Percentiles rank a stretch among this genome's conserved stretches.
Evolutionary conservation across 805 yeast genomes (phyloP).

Genomic region (Cyberlindnera maritima): DNA sequence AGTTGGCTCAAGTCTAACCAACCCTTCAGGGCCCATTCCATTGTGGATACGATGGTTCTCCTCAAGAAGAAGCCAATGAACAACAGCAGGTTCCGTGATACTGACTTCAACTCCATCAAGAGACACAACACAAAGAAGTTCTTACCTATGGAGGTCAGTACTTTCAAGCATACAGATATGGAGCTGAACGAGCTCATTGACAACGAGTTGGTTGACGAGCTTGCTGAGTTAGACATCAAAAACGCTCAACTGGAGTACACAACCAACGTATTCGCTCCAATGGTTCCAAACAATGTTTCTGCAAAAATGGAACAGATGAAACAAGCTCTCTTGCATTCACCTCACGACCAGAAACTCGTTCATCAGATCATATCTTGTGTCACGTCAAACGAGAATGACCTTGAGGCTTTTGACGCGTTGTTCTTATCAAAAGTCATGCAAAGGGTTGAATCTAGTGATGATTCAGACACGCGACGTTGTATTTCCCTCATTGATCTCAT

Average conservation of each 20-base stretch:
- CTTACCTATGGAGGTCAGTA: conserved; percentile 18
- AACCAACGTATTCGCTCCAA: conserved; percentile 18
- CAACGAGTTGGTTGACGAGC: conserved; percentile 11
- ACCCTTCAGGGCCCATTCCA: background rate
- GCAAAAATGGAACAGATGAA: conserved; percentile 1
- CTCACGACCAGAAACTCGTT: background rate
- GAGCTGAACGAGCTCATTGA: conserved; percentile 11
- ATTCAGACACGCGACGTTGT: too few relatives aligned
- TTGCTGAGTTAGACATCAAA: conserved; percentile 13
- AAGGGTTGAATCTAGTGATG: background rate
- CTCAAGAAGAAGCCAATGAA: conserved; percentile 1
- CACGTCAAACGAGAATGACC: background rate
- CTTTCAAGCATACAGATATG: conserved; percentile 20
- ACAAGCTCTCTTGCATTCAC: background rate
- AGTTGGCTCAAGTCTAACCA: conserved; percentile 47
- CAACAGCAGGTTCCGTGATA: conserved; percentile 37
- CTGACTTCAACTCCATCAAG: conserved; percentile 50
- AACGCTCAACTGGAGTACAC: conserved; percentile 3
- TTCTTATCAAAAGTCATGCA: conserved; percentile 1
- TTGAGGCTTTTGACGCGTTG: background rate
- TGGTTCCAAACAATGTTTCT: background rate
- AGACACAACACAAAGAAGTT: conserved; percentile 21
- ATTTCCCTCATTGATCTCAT: conserved; percentile 1
- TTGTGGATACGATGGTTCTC: conserved; percentile 10
- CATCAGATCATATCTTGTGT: background rate